These are phyloP conservation scores for Diaporthe longicolla DNA, from an alignment of 2,329 filamentous ascomycete genomes.

Conservation along the genomic window DNA sequence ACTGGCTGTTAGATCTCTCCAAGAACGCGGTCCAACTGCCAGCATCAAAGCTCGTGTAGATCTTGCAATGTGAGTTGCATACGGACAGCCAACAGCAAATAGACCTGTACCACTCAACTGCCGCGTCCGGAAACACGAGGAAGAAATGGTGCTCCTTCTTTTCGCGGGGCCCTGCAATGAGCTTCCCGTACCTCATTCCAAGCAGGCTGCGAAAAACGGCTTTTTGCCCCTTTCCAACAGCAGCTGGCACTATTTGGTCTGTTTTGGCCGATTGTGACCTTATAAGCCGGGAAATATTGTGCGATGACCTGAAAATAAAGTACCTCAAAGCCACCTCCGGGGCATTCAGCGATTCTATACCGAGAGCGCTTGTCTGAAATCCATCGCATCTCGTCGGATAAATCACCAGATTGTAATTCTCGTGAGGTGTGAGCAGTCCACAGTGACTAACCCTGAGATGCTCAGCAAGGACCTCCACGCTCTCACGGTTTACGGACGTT, in stretches of 20 bases:
- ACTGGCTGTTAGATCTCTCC: conserved; percentile 46
- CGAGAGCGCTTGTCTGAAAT: conserved; percentile 49
- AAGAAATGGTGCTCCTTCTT: conserved; percentile 57
- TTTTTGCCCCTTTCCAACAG: conserved; percentile 22
- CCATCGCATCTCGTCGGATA: conserved; percentile 55
- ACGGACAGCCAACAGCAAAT: conserved; percentile 61
- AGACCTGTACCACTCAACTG: conserved; percentile 52
- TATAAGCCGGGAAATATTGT: conserved; percentile 30
- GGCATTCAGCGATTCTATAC: conserved; percentile 39
- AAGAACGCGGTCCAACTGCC: conserved; percentile 65
- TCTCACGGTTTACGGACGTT: conserved; percentile 7
- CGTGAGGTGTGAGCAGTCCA: conserved; percentile 53
- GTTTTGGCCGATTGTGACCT: not conserved
- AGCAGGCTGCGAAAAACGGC: conserved; percentile 29
- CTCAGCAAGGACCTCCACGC: conserved; percentile 47
- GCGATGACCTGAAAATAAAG: conserved; percentile 53
- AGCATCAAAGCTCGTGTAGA: conserved; percentile 57
- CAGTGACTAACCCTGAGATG: conserved; percentile 54
- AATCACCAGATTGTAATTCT: conserved; percentile 56
- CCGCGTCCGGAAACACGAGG: conserved; percentile 62
- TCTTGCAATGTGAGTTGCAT: conserved; percentile 56
- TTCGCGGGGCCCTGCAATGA: conserved; percentile 31
- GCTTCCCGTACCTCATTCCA: conserved; percentile 30
- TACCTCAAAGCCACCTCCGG: conserved; percentile 51
- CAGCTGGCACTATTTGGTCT: not conserved